Evolutionary conservation across 129 eudicot genomes (phyloP).

Genomic region (Helianthus tuberosus): DNA sequence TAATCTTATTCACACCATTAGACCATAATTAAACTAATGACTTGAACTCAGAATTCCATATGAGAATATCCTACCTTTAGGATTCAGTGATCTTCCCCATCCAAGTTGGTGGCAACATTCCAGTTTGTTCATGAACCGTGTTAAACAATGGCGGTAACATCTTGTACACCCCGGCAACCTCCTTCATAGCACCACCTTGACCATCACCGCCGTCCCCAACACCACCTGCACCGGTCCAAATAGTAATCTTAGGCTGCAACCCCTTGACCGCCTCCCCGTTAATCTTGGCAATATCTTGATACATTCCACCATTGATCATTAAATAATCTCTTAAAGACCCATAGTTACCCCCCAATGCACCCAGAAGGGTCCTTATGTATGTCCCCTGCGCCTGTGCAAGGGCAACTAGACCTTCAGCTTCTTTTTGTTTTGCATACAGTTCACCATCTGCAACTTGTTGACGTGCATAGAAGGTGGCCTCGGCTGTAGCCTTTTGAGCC

Average conservation of each 20-base stretch:
- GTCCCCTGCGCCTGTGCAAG: constrained; percentile 64
- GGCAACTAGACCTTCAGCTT: constrained; percentile 60
- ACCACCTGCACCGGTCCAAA: constrained; percentile 50
- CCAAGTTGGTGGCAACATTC: constrained; percentile 68
- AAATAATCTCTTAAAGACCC: constrained; percentile 52
- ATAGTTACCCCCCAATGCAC: constrained; percentile 54
- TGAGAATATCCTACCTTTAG: too few relatives aligned
- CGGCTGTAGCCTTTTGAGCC: constrained; percentile 61
- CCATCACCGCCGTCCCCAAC: constrained; percentile 26
- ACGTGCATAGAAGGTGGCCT: constrained; percentile 52
- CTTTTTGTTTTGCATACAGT: constrained; percentile 62
- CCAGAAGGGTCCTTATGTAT: constrained; percentile 52
- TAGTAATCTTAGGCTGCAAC: constrained; percentile 59
- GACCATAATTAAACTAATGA: not conserved
- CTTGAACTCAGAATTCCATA: too few relatives aligned
- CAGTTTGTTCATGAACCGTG: constrained; percentile 68
- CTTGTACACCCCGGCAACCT: constrained; percentile 52
- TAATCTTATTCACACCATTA: not conserved
- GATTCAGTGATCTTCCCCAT: constrained; percentile 45
- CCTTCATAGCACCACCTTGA: constrained; percentile 47
- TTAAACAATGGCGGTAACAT: constrained; percentile 65
- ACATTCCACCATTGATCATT: constrained; percentile 60
- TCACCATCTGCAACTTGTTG: constrained; percentile 64
- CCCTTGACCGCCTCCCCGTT: constrained; percentile 62
- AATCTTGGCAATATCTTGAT: constrained; percentile 57